Conservation (phyloP, 345 rosid genomes). For the Bruguiera sexangula region DNA sequence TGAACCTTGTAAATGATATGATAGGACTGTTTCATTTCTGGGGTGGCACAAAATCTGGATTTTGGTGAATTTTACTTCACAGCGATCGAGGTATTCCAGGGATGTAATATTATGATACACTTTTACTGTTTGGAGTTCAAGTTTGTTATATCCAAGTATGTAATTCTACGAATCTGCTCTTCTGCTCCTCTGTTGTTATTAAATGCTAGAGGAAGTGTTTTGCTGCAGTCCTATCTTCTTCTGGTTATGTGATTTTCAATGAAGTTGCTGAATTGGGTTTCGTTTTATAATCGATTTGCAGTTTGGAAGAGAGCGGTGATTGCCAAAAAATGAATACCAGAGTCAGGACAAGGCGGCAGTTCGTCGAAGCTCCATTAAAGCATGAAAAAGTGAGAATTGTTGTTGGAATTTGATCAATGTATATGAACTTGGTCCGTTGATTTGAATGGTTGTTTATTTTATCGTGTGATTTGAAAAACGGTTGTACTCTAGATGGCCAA, state of each 20-base stretch:
- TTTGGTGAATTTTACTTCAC: slow-evolving; percentile 6
- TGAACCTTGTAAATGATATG: not conserved
- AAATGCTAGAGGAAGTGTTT: slow-evolving; percentile 1
- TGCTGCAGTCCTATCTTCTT: not conserved
- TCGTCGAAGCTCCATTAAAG: slow-evolving; percentile 33
- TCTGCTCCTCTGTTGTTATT: not conserved
- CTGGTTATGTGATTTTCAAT: not conserved
- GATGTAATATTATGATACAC: not conserved
- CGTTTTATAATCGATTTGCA: slow-evolving; percentile 5
- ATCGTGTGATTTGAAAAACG: slow-evolving; percentile 19
- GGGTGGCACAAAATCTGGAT: slow-evolving; percentile 11
- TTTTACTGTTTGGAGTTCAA: slow-evolving; percentile 14
- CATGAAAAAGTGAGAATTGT: slow-evolving; percentile 39
- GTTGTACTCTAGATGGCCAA: slow-evolving; percentile 16
- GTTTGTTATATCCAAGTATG: slow-evolving; percentile 8
- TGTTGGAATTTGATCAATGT: slow-evolving; percentile 22
- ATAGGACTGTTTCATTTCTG: slow-evolving; percentile 1
- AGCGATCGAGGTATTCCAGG: slow-evolving; percentile 7
- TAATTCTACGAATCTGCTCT: slow-evolving; percentile 12
- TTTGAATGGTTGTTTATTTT: slow-evolving; percentile 2
- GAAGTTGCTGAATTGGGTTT: slow-evolving; percentile 4
- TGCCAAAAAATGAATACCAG: slow-evolving; percentile 35
- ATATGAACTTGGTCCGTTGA: slow-evolving; percentile 17
- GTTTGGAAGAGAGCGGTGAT: slow-evolving; percentile 10
- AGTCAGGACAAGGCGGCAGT: slow-evolving; percentile 26